Conservation (phyloP, 228 moss, liverwort and hornwort genomes). For the Sphagnum fallax region DNA sequence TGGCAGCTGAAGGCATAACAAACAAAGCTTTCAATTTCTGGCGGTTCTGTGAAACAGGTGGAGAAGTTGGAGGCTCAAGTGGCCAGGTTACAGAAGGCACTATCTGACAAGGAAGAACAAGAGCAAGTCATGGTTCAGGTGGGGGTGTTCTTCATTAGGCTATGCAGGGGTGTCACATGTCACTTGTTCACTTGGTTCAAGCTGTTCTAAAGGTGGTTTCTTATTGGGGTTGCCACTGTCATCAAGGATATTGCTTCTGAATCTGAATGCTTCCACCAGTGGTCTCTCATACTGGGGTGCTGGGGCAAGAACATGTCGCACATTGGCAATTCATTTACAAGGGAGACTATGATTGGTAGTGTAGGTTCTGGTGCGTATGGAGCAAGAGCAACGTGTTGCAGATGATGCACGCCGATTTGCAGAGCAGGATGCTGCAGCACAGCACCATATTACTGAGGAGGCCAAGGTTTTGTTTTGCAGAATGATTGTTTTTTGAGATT, state of each 20-base stretch:
- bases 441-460: conserved; percentile 33
- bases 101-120: conserved; percentile 71
- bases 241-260: neutral
- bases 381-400: conserved; percentile 67
- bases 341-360: conserved; percentile 15
- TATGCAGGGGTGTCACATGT: neutral
- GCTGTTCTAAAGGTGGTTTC: too few relatives aligned
- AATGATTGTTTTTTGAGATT: too few relatives aligned
- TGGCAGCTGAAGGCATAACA: too few relatives aligned
- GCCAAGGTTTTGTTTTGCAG: conserved; percentile 24
- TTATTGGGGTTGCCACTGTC: neutral
- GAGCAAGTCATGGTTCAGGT: conserved; percentile 74
- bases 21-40: too few relatives aligned
- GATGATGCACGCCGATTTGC: conserved; percentile 77
- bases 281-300: too few relatives aligned
- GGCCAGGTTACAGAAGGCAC: conserved; percentile 35
- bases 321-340: too few relatives aligned
- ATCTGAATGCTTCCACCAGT: neutral
- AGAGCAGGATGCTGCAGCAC: conserved; percentile 66
- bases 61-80: conserved; percentile 57
- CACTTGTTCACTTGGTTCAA: neutral
- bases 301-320: too few relatives aligned
- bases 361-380: conserved; percentile 75
- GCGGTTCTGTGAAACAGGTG: conserved; percentile 19
- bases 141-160: neutral